Conservation (phyloP, 2,329 filamentous ascomycete genomes). For the Microcyclosporella mali region DNA sequence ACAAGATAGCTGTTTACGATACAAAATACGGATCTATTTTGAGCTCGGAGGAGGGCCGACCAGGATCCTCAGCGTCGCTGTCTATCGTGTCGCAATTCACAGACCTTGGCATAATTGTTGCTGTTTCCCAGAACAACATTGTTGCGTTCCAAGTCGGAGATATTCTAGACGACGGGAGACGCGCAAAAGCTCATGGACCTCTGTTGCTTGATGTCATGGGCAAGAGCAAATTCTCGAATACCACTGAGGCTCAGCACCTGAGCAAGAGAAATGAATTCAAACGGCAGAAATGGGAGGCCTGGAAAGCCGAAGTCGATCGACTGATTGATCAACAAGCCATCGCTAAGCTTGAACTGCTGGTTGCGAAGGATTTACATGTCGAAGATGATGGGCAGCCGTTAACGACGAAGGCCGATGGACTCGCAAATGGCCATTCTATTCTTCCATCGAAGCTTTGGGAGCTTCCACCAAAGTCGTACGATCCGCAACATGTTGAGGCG, state of each 20-base stretch:
- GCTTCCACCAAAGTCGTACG: slow-evolving; percentile 27
- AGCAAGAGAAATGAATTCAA: slow-evolving; percentile 14
- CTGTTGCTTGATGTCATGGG: slow-evolving; percentile 69
- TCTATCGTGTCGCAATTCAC: slow-evolving; percentile 49
- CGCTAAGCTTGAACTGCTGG: slow-evolving; percentile 24
- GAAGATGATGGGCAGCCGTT: slow-evolving; percentile 7
- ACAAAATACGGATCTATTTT: slow-evolving; percentile 56
- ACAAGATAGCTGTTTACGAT: slow-evolving; percentile 59
- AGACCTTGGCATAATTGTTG: slow-evolving; percentile 61
- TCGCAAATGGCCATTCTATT: slow-evolving; percentile 2
- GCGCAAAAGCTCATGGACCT: slow-evolving; percentile 40
- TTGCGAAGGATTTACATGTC: slow-evolving; percentile 21
- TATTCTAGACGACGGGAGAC: slow-evolving; percentile 30
- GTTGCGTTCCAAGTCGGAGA: slow-evolving; percentile 55
- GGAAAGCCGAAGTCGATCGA: slow-evolving; percentile 24
- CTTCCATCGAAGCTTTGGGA: slow-evolving; percentile 48
- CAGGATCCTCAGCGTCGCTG: not conserved
- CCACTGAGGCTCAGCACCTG: slow-evolving; percentile 4
- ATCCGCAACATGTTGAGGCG: slow-evolving; percentile 51
- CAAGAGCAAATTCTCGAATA: slow-evolving; percentile 45
- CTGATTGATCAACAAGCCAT: slow-evolving; percentile 19
- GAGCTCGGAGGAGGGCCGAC: slow-evolving; percentile 25
- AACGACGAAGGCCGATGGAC: not conserved
- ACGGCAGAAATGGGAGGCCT: slow-evolving; percentile 21
- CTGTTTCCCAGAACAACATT: slow-evolving; percentile 57